Evolutionary conservation across 2,329 filamentous ascomycete genomes (phyloP), one percentile per base, ranked within the genome.

Genomic region (Stagonosporopsis rhizophila): DNA sequence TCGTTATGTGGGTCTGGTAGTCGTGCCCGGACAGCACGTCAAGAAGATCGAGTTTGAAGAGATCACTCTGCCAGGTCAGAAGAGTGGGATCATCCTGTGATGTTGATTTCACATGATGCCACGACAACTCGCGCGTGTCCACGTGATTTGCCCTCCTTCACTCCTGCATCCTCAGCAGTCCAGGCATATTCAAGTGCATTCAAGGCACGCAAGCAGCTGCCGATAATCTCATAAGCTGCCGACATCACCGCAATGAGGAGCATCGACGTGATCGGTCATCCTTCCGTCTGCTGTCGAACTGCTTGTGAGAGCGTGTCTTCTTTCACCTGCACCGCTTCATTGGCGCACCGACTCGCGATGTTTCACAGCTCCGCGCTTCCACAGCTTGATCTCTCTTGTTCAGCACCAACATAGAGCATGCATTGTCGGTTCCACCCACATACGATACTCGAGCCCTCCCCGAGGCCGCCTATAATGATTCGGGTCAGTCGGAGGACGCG

Each of bases 11-110:
- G 95, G 95, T 0, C 79, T 98, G 23, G 87, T 99, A 2, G 93
- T 97, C 22, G 86, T 99, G 4, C 95, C 95, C 0, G 93, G 94
- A 0, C 81, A 89, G 64, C 87, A 96, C 73, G 91, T 99, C 64
- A 87, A 83, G 56, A 94, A 89, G 79, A 92, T 99, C 68, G 93
- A 97, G 75, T 82, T 95, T 42, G 92, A 98, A 72, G 89, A 94
- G 53, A 75, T 62, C 42, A 60, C 47, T 1, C 30, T 66, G 30
- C 65, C 63, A 0, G 63, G 64, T 12, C 66, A 66, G 44, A 72
- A 64, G 51, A 71, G 65, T 50, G 34, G 47, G 2, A 56, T 72
- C 2, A 58, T 59, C 3, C 56, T 73, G 20, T 73, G 57, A 69
- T 11, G 12, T 4, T 20, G 17, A n/a, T 11, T 27, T 35, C 28